A percentile compares a stretch with the other conserved stretches of the same genome.
These are phyloP conservation scores for Baorangia bicolor DNA, from an alignment of 768 basidiomycete species.

Conservation along the genomic window DNA sequence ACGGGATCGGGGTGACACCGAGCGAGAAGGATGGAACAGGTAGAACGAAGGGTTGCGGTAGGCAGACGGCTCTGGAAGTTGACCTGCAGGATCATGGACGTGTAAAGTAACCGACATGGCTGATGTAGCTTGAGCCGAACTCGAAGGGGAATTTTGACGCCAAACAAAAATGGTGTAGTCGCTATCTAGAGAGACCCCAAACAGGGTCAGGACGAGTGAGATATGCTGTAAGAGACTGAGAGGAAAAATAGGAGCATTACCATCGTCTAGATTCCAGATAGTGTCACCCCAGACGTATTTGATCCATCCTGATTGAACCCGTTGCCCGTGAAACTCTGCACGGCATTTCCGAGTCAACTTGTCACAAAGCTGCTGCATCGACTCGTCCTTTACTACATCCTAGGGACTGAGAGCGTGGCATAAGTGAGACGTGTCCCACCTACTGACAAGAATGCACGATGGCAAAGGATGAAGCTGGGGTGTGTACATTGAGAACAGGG, in stretches of 20 bases:
- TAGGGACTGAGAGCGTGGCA: constrained; percentile 7
- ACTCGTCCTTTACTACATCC: constrained; percentile 63
- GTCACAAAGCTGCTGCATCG: constrained; percentile 60
- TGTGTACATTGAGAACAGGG: constrained; percentile 69
- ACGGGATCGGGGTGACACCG: constrained; percentile 31
- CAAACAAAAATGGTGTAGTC: constrained; percentile 88
- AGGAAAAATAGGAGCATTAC: constrained; percentile 38
- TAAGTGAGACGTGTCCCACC: not conserved
- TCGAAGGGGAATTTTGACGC: constrained; percentile 51
- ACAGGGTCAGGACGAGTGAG: not conserved
- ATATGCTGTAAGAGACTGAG: not conserved
- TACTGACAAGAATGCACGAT: constrained; percentile 71
- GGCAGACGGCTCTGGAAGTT: constrained; percentile 58
- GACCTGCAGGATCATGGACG: constrained; percentile 57
- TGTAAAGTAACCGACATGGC: constrained; percentile 45
- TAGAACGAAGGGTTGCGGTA: constrained; percentile 76
- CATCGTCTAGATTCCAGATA: constrained; percentile 89
- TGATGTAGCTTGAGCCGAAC: constrained; percentile 17
- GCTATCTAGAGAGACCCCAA: constrained; percentile 49
- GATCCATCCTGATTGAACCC: constrained; percentile 76
- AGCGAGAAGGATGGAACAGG: constrained; percentile 42
- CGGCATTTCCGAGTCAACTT: constrained; percentile 68
- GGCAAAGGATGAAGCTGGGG: constrained; percentile 71
- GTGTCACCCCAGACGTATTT: constrained; percentile 82
- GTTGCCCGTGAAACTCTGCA: constrained; percentile 55